Percentiles rank a stretch among this genome's conserved stretches.
Conservation (phyloP, 441 rosid species). For the Dalechampia spathulata region DNA sequence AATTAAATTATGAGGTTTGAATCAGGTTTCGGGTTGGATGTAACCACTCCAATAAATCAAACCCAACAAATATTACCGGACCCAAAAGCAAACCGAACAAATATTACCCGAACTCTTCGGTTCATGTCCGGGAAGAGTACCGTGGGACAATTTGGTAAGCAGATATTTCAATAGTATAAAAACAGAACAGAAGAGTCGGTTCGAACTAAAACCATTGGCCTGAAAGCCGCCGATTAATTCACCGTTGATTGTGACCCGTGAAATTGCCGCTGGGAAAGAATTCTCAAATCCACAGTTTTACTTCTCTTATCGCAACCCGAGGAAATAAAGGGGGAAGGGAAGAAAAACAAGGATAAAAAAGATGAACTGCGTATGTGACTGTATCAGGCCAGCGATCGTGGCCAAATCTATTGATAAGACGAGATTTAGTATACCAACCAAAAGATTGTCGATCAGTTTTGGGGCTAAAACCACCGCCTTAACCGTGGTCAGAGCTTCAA, state of each 20-base stretch:
- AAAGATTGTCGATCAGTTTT: not conserved
- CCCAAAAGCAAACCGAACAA: too few species aligned
- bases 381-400: not conserved
- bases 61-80: too few species aligned
- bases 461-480: slow-evolving; percentile 4
- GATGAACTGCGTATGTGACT: slow-evolving; percentile 6
- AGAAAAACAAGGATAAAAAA: not conserved
- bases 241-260: not conserved
- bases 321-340: not conserved
- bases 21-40: too few species aligned
- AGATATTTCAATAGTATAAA: too few species aligned
- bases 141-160: too few species aligned
- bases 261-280: slow-evolving; percentile 5
- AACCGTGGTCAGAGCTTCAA: slow-evolving; percentile 42
- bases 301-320: not conserved
- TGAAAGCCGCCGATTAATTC: not conserved
- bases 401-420: not conserved
- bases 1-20: too few species aligned
- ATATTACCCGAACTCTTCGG: too few species aligned
- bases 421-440: not conserved
- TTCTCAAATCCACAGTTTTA: not conserved
- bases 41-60: too few species aligned
- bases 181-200: too few species aligned
- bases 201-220: too few species aligned
- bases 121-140: too few species aligned